Evolutionary conservation across 495 filamentous ascomycete genomes (phyloP).

Genomic region (Articulospora tetracladia): DNA sequence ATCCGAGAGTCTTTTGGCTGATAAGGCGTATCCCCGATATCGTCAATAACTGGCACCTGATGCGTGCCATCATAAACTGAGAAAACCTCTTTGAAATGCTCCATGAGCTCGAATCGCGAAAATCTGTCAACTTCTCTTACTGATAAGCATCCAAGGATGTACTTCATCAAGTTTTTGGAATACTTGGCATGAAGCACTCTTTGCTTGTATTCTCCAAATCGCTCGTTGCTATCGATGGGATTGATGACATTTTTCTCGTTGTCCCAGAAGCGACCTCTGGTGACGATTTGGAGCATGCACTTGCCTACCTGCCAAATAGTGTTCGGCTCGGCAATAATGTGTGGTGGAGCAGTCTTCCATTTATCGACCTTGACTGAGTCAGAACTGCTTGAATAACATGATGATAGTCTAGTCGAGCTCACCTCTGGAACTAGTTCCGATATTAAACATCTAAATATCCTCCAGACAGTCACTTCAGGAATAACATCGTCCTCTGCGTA

Average conservation of each 20-base stretch:
- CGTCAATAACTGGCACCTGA: not conserved
- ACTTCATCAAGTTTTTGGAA: constrained; percentile 6
- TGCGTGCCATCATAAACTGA: constrained; percentile 8
- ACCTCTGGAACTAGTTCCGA: constrained; percentile 8
- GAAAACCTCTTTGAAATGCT: constrained; percentile 2
- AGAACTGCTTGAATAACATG: not conserved
- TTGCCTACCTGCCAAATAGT: constrained; percentile 17
- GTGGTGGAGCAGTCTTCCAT: not conserved
- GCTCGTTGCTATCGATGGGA: constrained; percentile 5
- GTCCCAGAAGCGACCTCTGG: constrained; percentile 11
- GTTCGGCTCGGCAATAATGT: constrained; percentile 4
- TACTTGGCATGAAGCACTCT: constrained; percentile 6
- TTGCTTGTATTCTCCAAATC: constrained; percentile 11
- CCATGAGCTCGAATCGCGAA: not conserved
- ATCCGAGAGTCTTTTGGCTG: constrained; percentile 1
- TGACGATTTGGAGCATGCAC: constrained; percentile 13
- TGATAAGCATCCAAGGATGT: constrained; percentile 6
- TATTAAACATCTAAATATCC: constrained; percentile 8
- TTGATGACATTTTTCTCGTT: constrained; percentile 8
- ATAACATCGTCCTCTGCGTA: not conserved
- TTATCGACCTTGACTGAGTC: not conserved
- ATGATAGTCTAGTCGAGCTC: not conserved
- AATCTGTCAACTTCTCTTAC: not conserved
- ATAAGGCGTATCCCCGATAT: not conserved
- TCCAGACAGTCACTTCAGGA: constrained; percentile 11